A percentile compares a stretch with the other conserved stretches of the same genome.
These are phyloP conservation scores for Hypoxylon rubiginosum DNA, from an alignment of 2,329 filamentous ascomycete genomes.

Conservation along the genomic window DNA sequence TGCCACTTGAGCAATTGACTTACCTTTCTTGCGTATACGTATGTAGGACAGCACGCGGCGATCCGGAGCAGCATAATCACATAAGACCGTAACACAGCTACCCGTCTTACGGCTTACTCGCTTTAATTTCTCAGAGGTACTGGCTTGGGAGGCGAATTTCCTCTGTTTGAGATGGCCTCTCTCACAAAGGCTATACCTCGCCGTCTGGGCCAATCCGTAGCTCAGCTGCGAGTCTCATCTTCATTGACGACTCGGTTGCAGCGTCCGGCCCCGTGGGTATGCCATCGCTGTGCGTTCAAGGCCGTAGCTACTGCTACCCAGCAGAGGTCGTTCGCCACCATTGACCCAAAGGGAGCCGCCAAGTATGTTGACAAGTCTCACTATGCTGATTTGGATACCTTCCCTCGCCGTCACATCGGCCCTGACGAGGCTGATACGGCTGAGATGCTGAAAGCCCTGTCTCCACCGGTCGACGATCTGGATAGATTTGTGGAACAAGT, in stretches of 20 bases:
- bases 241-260: slow-evolving; percentile 37
- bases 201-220: slow-evolving; percentile 49
- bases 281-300: slow-evolving; percentile 39
- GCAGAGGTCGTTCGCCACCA: slow-evolving; percentile 38
- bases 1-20: slow-evolving; percentile 16
- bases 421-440: slow-evolving; percentile 77
- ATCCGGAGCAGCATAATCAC: slow-evolving; percentile 32
- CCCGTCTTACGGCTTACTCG: slow-evolving; percentile 10
- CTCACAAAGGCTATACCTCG: slow-evolving; percentile 46
- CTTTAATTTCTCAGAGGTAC: slow-evolving; percentile 1
- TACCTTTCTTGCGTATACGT: slow-evolving; percentile 6
- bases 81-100: slow-evolving; percentile 25
- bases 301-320: slow-evolving; percentile 21
- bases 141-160: slow-evolving; percentile 11
- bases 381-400: slow-evolving; percentile 68
- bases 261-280: slow-evolving; percentile 41
- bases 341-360: slow-evolving; percentile 22
- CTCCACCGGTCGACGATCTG: slow-evolving; percentile 78
- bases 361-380: slow-evolving; percentile 20
- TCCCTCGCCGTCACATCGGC: slow-evolving; percentile 88
- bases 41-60: background rate
- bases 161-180: slow-evolving; percentile 44
- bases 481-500: slow-evolving; percentile 90
- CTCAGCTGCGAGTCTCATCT: slow-evolving; percentile 45
- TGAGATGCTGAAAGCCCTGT: slow-evolving; percentile 84